phyloP scores from a whole-genome alignment of 345 rosid species.

The Conringia planisiliqua region DNA sequence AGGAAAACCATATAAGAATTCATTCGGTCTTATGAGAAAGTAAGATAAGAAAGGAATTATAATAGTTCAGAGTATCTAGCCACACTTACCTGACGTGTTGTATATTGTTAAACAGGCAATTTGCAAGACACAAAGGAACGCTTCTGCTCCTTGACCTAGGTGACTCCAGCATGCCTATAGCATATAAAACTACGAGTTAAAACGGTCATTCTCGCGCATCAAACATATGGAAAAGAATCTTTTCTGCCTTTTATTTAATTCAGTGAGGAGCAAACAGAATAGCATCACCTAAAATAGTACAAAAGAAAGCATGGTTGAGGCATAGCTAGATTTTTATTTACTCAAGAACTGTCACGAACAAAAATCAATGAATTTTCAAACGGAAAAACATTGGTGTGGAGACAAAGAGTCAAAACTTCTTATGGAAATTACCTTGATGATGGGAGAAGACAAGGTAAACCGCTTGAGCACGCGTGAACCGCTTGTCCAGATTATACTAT shows the following conservation, averaged over 20 bases:
- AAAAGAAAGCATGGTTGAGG: neutral
- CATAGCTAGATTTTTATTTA: neutral
- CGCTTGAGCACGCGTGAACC: conserved; percentile 71
- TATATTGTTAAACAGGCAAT: conserved; percentile 65
- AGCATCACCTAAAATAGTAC: neutral
- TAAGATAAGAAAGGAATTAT: neutral
- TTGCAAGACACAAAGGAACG: conserved; percentile 75
- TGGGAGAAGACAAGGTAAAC: conserved; percentile 59
- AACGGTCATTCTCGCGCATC: conserved; percentile 2
- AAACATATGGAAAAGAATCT: neutral
- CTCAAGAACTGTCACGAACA: neutral
- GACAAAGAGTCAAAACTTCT: neutral
- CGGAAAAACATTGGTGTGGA: neutral
- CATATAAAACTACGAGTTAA: conserved; percentile 15
- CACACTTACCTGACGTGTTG: conserved; percentile 64
- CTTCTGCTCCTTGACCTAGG: conserved; percentile 55
- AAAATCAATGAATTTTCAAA: neutral
- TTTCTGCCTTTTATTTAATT: neutral
- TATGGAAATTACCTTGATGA: conserved; percentile 48
- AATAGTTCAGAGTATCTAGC: neutral
- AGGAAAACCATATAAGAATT: neutral
- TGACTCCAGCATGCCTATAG: conserved; percentile 89
- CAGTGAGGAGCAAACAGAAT: conserved; percentile 8
- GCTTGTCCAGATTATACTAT: conserved; percentile 64
- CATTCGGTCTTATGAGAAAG: neutral